Base-by-base conservation (phyloP, 2,329 filamentous ascomycete species). In the Moelleriella libera region DNA sequence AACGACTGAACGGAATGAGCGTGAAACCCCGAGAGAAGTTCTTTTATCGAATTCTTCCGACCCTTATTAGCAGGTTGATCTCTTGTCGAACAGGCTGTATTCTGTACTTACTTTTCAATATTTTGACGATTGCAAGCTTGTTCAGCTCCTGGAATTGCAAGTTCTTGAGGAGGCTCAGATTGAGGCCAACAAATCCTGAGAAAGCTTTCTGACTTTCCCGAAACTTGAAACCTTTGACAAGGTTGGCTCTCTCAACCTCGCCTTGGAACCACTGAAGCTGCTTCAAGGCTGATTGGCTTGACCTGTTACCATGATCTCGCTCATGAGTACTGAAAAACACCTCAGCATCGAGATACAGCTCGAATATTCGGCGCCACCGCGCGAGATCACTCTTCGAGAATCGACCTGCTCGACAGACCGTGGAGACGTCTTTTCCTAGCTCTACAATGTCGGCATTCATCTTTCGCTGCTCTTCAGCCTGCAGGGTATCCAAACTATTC, bases 131-230 rank as follows among this genome's bases (percentile, higher is more conserved):
- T 1, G 88, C 88, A 31, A 75, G 75, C 53, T 78, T 77, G 57
- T 94, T 94, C 53, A 94, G 80, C 59, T 92, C 87, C 57, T 89
- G 85, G 55, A 94, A 94, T 50, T 82, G 81, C 53, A 94, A 71
- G 46, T 84, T 83, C 51, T 82, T 82, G n/a, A 94, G 70, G n/a
- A 94, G 72, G 46, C 78, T 74, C 29, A 77, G 69, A 59, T 94
- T 94, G 55, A 94, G 72, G 44, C 73, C 68, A 51, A 90, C 65
- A 57, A 94, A 94, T 29, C 73, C 74, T 47, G 75, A 67, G 45
- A 88, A 76, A 1, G 86, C 82, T 7, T 68, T 59, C 28, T 71
- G 69, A 54, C 85, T 88, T 46, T 81, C 74, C 29, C 75, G 68
- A 44, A 84, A 72, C 61, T 80, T 85, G 64, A 90, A 82, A 45